These are phyloP conservation scores for Calonectria honghensis DNA, from an alignment of 2,329 filamentous ascomycete genomes.

Conservation along the genomic window DNA sequence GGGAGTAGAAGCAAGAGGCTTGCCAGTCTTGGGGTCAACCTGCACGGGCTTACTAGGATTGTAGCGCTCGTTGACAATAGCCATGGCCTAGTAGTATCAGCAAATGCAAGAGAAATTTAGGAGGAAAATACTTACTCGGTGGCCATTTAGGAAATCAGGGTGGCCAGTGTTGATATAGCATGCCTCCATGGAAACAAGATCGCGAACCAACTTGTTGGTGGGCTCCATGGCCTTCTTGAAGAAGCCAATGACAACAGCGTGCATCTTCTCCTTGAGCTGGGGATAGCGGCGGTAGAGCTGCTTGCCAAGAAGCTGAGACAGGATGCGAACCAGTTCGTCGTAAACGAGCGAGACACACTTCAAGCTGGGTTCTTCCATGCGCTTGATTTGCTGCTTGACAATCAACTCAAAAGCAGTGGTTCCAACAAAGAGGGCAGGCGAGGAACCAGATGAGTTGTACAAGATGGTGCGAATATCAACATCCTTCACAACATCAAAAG, in stretches of 20 bases:
- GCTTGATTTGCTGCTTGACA: constrained; percentile 98
- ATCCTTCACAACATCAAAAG: constrained; percentile 98
- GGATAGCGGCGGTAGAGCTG: constrained; percentile 94
- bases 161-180: constrained; percentile 99
- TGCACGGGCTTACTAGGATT: constrained; percentile 89
- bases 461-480: constrained; percentile 97
- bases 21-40: constrained; percentile 98
- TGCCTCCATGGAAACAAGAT: constrained; percentile 95
- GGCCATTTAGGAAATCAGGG: constrained; percentile 97
- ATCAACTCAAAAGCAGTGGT: constrained; percentile 99
- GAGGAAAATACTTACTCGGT: constrained; percentile 76
- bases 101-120: background rate
- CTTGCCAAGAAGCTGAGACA: constrained; percentile 92
- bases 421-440: constrained; percentile 95
- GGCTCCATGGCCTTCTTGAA: constrained; percentile 99
- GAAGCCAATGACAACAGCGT: constrained; percentile 92
- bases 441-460: constrained; percentile 99
- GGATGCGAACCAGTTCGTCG: constrained; percentile 96
- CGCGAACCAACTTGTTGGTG: constrained; percentile 95
- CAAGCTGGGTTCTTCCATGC: constrained; percentile 94
- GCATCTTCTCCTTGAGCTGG: constrained; percentile 96
- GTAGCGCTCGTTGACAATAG: constrained; percentile 96
- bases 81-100: constrained; percentile 83
- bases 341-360: constrained; percentile 99
- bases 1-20: constrained; percentile 84